These are phyloP conservation scores for Pyrus betulifolia DNA, from an alignment of 306 rosid species.

Conservation along the genomic window DNA sequence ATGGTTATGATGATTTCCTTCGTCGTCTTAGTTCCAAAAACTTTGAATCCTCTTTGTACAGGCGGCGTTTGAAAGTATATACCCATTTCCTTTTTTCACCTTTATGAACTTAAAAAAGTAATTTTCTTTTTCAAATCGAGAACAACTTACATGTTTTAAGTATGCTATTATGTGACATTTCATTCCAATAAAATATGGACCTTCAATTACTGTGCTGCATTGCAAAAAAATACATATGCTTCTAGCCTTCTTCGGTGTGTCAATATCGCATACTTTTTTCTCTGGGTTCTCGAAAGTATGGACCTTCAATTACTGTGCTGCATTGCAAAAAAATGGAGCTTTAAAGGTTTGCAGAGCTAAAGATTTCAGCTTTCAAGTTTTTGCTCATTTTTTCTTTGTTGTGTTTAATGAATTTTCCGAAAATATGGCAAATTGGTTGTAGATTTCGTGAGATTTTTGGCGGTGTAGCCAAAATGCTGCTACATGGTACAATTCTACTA, in stretches of 20 bases:
- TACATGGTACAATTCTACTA: too few species aligned
- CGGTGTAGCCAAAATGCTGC: too few species aligned
- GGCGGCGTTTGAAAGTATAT: constrained; percentile 6
- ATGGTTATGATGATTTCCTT: constrained; percentile 44
- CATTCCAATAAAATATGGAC: too few species aligned
- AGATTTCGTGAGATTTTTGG: neutral
- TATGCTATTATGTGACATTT: too few species aligned
- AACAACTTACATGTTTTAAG: too few species aligned
- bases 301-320: neutral
- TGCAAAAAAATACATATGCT: neutral
- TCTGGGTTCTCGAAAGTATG: neutral
- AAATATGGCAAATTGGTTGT: neutral
- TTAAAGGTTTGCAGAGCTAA: neutral
- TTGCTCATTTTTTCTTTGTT: neutral
- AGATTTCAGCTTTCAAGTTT: neutral
- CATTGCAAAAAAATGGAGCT: neutral
- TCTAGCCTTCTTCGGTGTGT: too few species aligned
- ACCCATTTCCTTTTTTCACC: neutral
- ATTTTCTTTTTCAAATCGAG: too few species aligned
- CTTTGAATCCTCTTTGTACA: constrained; percentile 21
- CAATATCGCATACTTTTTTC: neutral
- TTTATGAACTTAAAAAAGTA: too few species aligned
- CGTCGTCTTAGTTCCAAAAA: neutral
- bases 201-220: too few species aligned
- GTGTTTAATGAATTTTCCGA: neutral